phyloP scores from a whole-genome alignment of 2,329 filamentous ascomycete species.

The Acephala macrosclerotiorum region DNA sequence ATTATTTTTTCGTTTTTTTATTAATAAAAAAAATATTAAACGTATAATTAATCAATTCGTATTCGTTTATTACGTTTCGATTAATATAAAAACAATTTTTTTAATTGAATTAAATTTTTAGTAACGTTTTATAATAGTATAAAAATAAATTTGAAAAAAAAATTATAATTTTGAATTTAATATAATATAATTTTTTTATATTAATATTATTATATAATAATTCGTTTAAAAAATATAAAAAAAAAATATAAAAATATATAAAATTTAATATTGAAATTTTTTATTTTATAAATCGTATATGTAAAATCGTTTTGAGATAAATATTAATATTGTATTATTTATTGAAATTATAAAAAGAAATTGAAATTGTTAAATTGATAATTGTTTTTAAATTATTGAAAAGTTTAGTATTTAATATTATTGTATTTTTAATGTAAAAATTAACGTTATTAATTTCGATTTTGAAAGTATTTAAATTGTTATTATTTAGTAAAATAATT shows the following conservation, averaged over 20 bases:
- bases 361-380: slow-evolving; percentile 30
- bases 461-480: slow-evolving; percentile 29
- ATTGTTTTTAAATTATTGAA: slow-evolving; percentile 24
- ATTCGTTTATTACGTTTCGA: too few species aligned
- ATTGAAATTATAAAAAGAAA: slow-evolving; percentile 30
- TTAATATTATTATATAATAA: slow-evolving; percentile 31
- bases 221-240: slow-evolving; percentile 27
- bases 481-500: too few species aligned
- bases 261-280: too few species aligned
- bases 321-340: slow-evolving; percentile 34
- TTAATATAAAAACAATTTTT: too few species aligned
- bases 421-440: slow-evolving; percentile 26
- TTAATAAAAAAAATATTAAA: too few species aligned
- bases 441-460: slow-evolving; percentile 25
- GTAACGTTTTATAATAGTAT: too few species aligned
- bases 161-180: too few species aligned
- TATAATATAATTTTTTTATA: too few species aligned
- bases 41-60: too few species aligned
- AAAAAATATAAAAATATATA: slow-evolving; percentile 19
- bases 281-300: slow-evolving; percentile 27
- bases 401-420: slow-evolving; percentile 16
- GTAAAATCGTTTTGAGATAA: slow-evolving; percentile 26
- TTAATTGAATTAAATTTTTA: too few species aligned
- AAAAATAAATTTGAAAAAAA: too few species aligned
- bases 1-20: too few species aligned